A percentile compares a stretch with the other conserved stretches of the same genome.
Conservation (phyloP, 2,329 filamentous ascomycete genomes). For the Colletotrichum agaves region DNA sequence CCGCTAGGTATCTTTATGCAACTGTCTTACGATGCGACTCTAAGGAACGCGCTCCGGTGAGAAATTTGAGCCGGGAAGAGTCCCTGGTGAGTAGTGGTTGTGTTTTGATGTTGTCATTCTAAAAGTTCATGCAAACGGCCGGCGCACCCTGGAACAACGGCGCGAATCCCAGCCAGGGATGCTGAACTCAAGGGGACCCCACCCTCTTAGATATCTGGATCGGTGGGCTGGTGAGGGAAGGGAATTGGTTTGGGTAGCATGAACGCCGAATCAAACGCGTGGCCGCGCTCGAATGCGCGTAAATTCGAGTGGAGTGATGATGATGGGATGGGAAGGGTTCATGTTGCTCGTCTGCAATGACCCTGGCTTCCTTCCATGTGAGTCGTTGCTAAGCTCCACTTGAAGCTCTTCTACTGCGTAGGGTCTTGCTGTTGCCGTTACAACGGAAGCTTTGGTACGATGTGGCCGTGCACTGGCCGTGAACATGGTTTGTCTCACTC, state of each 20-base stretch:
- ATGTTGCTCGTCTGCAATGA: constrained; percentile 17
- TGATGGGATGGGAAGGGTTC: constrained; percentile 22
- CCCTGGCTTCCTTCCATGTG: not conserved
- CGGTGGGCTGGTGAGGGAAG: not conserved
- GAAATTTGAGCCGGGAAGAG: constrained; percentile 30
- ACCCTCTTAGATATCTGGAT: not conserved
- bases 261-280: constrained; percentile 34
- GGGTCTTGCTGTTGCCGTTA: constrained; percentile 1
- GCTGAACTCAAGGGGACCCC: not conserved
- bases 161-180: constrained; percentile 29
- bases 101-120: constrained; percentile 37
- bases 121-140: constrained; percentile 39
- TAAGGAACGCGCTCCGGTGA: not conserved
- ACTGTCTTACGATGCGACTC: constrained; percentile 7
- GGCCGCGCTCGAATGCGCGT: constrained; percentile 30
- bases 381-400: not conserved
- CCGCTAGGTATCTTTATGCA: constrained; percentile 23
- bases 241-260: constrained; percentile 8
- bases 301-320: constrained; percentile 22
- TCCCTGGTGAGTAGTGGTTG: constrained; percentile 14
- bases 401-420: constrained; percentile 1
- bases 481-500: not conserved
- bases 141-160: constrained; percentile 26
- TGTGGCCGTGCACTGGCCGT: not conserved
- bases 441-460: constrained; percentile 14